phyloP scores from a whole-genome alignment of 2,329 filamentous ascomycete species.

The Aspergillus candidus region DNA sequence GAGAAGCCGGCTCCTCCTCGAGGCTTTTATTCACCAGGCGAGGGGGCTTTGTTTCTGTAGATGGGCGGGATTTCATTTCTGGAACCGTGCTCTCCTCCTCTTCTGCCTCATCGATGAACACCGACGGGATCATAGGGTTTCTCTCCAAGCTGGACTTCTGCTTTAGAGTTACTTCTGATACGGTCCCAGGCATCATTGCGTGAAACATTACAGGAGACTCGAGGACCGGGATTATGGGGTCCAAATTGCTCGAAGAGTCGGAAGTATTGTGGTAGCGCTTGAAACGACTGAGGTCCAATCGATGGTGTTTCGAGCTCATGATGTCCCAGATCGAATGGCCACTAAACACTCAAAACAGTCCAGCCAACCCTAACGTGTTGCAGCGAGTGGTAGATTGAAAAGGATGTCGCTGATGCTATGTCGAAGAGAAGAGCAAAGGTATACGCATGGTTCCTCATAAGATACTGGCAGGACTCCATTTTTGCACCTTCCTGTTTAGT shows the following conservation, averaged over 20 bases:
- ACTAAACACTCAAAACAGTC: no score
- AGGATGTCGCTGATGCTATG: no score
- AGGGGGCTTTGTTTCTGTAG: conserved; percentile 11
- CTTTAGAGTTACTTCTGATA: conserved; percentile 15
- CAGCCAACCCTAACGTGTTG: no score
- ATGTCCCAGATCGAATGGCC: background rate
- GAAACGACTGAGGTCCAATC: conserved; percentile 13
- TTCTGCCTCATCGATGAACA: conserved; percentile 21
- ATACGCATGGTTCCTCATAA: no score
- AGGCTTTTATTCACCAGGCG: conserved; percentile 11
- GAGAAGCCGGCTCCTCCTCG: conserved; percentile 20
- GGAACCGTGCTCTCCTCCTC: conserved; percentile 18
- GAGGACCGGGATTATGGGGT: conserved; percentile 13
- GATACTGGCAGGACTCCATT: no score
- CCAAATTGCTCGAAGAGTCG: conserved; percentile 13
- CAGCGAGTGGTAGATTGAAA: no score
- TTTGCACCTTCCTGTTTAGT: no score
- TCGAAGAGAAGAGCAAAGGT: no score
- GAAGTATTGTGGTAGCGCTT: conserved; percentile 15
- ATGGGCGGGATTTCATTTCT: conserved; percentile 8
- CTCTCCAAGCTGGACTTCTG: conserved; percentile 15
- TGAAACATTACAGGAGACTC: conserved; percentile 17
- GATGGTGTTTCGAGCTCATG: conserved; percentile 11
- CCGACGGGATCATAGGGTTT: conserved; percentile 14
- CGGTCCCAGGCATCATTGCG: conserved; percentile 8